Evolutionary conservation across 2,329 filamentous ascomycete genomes (phyloP).

Genomic region (Trichoderma sp.): DNA sequence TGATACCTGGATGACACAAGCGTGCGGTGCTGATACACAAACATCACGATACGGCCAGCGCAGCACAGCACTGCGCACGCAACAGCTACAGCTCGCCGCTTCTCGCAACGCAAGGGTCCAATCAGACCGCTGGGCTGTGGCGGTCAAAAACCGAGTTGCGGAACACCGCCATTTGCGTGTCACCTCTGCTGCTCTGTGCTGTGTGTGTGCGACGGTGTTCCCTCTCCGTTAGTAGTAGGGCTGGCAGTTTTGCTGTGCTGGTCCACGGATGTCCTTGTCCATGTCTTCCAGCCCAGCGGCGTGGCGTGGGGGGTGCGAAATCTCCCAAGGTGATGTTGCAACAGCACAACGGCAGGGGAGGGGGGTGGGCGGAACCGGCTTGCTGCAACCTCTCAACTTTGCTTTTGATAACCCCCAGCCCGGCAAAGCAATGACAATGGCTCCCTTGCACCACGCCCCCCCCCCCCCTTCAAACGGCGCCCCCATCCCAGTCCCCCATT

Average conservation of each 20-base stretch:
- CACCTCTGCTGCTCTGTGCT: not conserved
- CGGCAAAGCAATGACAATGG: slow-evolving; percentile 10
- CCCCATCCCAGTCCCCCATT: slow-evolving; percentile 3
- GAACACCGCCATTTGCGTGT: slow-evolving; percentile 19
- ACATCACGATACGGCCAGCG: not conserved
- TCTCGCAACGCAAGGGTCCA: slow-evolving; percentile 1
- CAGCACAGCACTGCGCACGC: not conserved
- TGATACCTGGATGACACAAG: not conserved
- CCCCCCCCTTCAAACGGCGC: not conserved
- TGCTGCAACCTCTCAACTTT: slow-evolving; percentile 15
- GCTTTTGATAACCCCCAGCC: slow-evolving; percentile 14
- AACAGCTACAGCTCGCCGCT: not conserved
- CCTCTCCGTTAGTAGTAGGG: not conserved
- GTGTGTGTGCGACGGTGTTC: not conserved
- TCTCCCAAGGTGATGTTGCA: not conserved
- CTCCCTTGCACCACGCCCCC: slow-evolving; percentile 13
- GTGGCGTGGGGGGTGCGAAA: not conserved
- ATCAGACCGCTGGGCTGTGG: slow-evolving; percentile 14
- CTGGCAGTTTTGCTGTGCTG: not conserved
- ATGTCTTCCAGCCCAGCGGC: not conserved
- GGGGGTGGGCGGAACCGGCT: not conserved
- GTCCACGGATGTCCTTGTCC: not conserved
- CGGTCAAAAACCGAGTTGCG: slow-evolving; percentile 14
- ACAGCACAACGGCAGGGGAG: not conserved
- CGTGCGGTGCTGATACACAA: not conserved